Conservation (phyloP, 164 flowering plant genomes). For the Sedum album region DNA sequence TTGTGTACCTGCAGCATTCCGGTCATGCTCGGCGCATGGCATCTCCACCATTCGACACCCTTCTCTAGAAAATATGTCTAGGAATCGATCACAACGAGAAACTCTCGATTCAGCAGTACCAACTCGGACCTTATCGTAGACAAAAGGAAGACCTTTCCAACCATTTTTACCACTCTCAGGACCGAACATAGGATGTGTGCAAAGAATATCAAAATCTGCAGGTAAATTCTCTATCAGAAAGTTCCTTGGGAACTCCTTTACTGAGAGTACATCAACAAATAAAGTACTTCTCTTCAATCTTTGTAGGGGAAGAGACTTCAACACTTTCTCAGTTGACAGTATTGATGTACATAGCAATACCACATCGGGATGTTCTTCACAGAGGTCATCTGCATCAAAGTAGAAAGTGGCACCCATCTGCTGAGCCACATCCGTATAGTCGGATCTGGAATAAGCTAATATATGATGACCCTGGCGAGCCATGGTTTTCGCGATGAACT, state of each 20-base stretch:
- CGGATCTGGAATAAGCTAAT: slow-evolving; percentile 54
- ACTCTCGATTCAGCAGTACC: slow-evolving; percentile 40
- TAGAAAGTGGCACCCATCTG: slow-evolving; percentile 45
- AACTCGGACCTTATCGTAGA: slow-evolving; percentile 68
- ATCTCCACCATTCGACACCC: slow-evolving; percentile 81
- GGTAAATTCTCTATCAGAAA: slow-evolving; percentile 47
- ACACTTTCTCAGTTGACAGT: slow-evolving; percentile 42
- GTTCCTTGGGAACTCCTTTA: slow-evolving; percentile 60
- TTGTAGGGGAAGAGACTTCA: slow-evolving; percentile 46
- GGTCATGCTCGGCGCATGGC: slow-evolving; percentile 72
- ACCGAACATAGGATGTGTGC: slow-evolving; percentile 93
- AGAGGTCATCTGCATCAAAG: slow-evolving; percentile 46
- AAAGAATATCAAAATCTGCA: slow-evolving; percentile 54
- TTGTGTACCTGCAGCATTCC: slow-evolving; percentile 67
- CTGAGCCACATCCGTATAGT: slow-evolving; percentile 36
- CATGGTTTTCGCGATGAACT: slow-evolving; percentile 62
- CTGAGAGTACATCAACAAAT: slow-evolving; percentile 79
- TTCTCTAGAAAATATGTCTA: slow-evolving; percentile 52
- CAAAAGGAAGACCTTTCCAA: slow-evolving; percentile 53
- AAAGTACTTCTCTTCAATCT: slow-evolving; percentile 57
- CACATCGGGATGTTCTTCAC: slow-evolving; percentile 78
- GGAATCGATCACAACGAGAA: slow-evolving; percentile 38
- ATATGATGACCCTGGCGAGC: slow-evolving; percentile 57
- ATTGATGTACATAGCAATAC: slow-evolving; percentile 48
- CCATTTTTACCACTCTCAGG: slow-evolving; percentile 85